Evolutionary conservation across 495 filamentous ascomycete genomes (phyloP).

Genomic region (Viridothelium virens): DNA sequence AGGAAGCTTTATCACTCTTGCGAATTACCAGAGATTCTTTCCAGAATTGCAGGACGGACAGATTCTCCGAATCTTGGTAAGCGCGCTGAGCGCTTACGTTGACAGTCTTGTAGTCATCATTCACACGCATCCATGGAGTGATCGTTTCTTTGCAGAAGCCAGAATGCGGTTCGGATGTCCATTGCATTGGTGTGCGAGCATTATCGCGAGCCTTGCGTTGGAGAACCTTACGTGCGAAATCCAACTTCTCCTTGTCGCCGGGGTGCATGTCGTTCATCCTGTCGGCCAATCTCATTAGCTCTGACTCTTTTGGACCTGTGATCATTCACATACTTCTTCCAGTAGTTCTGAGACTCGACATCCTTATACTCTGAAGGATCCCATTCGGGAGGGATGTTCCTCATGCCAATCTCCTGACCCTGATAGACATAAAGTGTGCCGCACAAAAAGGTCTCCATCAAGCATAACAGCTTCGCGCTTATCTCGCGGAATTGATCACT

Average conservation of each 20-base stretch:
- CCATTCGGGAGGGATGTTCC: constrained; percentile 44
- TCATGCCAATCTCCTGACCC: constrained; percentile 51
- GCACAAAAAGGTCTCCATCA: constrained; percentile 44
- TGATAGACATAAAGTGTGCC: constrained; percentile 52
- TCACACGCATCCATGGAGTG: constrained; percentile 38
- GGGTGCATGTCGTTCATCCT: constrained; percentile 27
- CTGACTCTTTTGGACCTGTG: background rate
- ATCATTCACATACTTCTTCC: constrained; percentile 32
- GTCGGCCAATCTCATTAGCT: background rate
- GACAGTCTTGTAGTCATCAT: constrained; percentile 32
- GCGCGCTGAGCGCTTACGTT: constrained; percentile 31
- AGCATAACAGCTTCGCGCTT: constrained; percentile 46
- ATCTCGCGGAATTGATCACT: constrained; percentile 39
- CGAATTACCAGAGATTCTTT: constrained; percentile 34
- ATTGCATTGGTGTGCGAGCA: constrained; percentile 37
- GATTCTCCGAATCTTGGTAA: constrained; percentile 20
- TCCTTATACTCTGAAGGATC: constrained; percentile 45
- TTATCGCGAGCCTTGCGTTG: constrained; percentile 36
- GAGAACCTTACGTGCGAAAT: constrained; percentile 24
- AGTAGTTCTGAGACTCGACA: constrained; percentile 46
- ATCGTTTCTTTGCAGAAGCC: constrained; percentile 31
- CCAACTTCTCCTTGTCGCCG: constrained; percentile 23
- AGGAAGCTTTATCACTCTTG: constrained; percentile 38
- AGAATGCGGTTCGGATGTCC: constrained; percentile 27
- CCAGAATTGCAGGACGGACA: constrained; percentile 42